phyloP scores from a whole-genome alignment of 2,329 filamentous ascomycete species.

The Volutella citrinella region DNA sequence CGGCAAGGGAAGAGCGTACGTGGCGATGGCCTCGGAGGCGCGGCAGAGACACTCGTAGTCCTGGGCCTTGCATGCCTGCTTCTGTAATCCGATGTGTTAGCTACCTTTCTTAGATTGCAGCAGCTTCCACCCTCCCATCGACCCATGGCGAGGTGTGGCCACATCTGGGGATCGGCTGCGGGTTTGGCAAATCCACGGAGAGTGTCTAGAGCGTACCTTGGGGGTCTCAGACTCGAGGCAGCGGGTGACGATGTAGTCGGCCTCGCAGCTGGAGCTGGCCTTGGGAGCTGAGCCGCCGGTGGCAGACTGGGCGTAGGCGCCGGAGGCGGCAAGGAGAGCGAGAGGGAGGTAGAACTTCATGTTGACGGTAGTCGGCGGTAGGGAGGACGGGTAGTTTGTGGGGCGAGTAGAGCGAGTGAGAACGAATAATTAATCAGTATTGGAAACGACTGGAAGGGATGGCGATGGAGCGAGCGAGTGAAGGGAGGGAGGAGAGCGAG shows the following conservation, averaged over 20 bases:
- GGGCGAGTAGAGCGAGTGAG: neutral
- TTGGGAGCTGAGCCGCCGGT: conserved; percentile 27
- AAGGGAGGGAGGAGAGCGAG: conserved; percentile 2
- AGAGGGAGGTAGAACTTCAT: conserved; percentile 47
- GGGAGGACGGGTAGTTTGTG: conserved; percentile 3
- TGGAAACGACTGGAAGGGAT: neutral
- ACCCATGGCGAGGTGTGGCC: too few relatives aligned
- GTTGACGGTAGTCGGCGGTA: conserved; percentile 19
- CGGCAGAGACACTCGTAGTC: conserved; percentile 49
- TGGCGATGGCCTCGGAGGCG: conserved; percentile 42
- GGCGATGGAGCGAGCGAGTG: conserved; percentile 7
- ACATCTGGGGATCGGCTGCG: too few relatives aligned
- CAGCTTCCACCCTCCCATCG: too few relatives aligned
- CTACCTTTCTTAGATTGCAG: too few relatives aligned
- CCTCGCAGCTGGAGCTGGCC: conserved; percentile 35
- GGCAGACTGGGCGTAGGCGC: conserved; percentile 31
- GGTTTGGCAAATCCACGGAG: too few relatives aligned
- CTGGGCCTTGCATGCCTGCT: conserved; percentile 30
- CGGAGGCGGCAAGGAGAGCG: conserved; percentile 35
- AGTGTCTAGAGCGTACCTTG: conserved; percentile 35
- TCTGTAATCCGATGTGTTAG: neutral
- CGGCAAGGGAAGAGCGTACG: conserved; percentile 34
- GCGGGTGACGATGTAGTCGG: conserved; percentile 45
- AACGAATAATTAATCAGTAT: too few relatives aligned
- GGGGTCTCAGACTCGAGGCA: conserved; percentile 40